Conservation (phyloP, 2,329 filamentous ascomycete species). For the Salinomyces thailandicus region DNA sequence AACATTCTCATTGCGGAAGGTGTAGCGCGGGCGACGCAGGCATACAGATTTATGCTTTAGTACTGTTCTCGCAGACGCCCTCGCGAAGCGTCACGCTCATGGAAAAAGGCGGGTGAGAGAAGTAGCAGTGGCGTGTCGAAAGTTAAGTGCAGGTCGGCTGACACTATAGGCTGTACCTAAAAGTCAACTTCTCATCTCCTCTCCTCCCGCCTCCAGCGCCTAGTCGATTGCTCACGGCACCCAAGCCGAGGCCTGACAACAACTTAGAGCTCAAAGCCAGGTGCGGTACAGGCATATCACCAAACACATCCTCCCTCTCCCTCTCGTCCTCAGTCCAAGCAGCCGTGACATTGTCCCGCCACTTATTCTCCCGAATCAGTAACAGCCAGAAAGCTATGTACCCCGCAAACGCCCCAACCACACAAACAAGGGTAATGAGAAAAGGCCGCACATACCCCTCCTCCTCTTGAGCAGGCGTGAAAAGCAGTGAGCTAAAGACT, state of each 20-base stretch:
- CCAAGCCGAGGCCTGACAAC: conserved; percentile 7
- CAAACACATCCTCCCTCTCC: conserved; percentile 27
- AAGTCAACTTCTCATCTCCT: conserved; percentile 39
- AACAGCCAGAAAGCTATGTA: conserved; percentile 31
- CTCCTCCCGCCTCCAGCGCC: conserved; percentile 25
- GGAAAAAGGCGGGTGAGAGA: no score
- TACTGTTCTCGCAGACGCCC: no score
- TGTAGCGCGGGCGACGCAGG: no score
- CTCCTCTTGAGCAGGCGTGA: conserved; percentile 32
- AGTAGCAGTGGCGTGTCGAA: no score
- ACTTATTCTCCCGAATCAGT: conserved; percentile 30
- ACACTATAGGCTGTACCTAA: conserved; percentile 33
- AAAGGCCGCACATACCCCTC: conserved; percentile 34
- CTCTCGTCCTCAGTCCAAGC: conserved; percentile 29
- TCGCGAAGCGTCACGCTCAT: no score
- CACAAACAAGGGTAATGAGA: conserved; percentile 32
- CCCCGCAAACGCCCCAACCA: conserved; percentile 30
- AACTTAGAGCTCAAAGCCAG: background rate
- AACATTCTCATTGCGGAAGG: no score
- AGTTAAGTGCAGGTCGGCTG: no score
- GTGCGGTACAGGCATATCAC: conserved; percentile 16
- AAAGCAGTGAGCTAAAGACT: conserved; percentile 34
- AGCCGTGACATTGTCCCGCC: conserved; percentile 20
- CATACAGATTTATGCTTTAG: no score
- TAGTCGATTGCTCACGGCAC: conserved; percentile 1